Percentiles rank a stretch among this genome's conserved stretches.
These are phyloP conservation scores for Myochromella boudieri DNA, from an alignment of 768 basidiomycete species.

Conservation along the genomic window DNA sequence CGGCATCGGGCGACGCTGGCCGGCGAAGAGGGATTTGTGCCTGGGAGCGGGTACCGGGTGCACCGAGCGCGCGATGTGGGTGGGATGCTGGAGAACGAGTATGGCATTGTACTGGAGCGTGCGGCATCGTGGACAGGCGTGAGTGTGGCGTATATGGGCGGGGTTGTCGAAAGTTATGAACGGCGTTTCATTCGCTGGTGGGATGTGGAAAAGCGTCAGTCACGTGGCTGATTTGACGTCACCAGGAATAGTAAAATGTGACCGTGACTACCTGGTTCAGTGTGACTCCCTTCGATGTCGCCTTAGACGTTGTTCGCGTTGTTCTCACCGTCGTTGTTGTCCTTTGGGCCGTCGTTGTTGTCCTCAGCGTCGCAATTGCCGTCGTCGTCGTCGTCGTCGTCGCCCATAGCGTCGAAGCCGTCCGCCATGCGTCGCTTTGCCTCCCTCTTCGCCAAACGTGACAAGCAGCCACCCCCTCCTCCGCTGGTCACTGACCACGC, in stretches of 20 bases:
- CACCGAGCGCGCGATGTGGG: conserved; percentile 68
- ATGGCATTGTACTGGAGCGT: conserved; percentile 47
- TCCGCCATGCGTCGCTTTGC: conserved; percentile 62
- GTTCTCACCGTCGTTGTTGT: conserved; percentile 6
- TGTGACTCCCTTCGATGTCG: conserved; percentile 10
- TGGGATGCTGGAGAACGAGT: conserved; percentile 55
- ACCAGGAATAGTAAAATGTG: conserved; percentile 12
- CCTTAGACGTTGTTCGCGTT: conserved; percentile 9
- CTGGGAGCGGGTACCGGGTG: conserved; percentile 63
- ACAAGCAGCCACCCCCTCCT: conserved; percentile 33
- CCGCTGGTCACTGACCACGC: conserved; percentile 31
- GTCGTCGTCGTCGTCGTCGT: conserved; percentile 4
- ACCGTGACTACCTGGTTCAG: conserved; percentile 16
- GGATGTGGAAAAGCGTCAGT: conserved; percentile 25
- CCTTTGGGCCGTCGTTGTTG: conserved; percentile 7
- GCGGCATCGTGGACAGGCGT: conserved; percentile 60
- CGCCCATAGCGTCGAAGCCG: no score
- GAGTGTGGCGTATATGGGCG: conserved; percentile 45
- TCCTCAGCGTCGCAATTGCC: conserved; percentile 12
- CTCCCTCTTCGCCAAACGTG: conserved; percentile 52
- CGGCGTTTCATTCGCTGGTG: conserved; percentile 56
- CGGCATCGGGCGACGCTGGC: conserved; percentile 14
- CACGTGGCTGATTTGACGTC: conserved; percentile 15
- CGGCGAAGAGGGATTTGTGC: conserved; percentile 27
- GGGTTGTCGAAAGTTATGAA: conserved; percentile 67